These are phyloP conservation scores for Sutorius eximius DNA, from an alignment of 1,284 basidiomycete species.

Conservation along the genomic window DNA sequence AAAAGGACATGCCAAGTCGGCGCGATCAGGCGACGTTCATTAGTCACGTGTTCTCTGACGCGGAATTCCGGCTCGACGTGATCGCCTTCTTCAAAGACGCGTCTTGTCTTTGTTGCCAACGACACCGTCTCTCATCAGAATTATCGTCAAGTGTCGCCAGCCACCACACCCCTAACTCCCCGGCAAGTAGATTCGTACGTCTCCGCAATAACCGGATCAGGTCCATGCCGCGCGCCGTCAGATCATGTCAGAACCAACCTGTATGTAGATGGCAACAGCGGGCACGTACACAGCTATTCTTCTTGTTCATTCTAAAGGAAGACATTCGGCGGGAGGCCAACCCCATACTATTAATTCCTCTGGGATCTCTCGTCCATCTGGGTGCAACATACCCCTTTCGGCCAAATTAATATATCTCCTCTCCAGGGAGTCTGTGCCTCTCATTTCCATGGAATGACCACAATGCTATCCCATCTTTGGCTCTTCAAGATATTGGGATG, in stretches of 20 bases:
- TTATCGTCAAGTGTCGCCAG: no score
- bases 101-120: no score
- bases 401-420: background rate
- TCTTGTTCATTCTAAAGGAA: background rate
- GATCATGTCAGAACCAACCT: background rate
- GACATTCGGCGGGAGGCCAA: background rate
- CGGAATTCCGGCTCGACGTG: no score
- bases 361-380: background rate
- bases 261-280: background rate
- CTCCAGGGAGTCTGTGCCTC: conserved; percentile 3
- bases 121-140: no score
- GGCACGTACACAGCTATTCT: conserved; percentile 2
- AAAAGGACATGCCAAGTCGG: no score
- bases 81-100: no score
- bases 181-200: background rate
- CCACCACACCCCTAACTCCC: background rate
- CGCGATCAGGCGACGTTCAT: no score
- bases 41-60: background rate
- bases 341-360: background rate
- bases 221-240: background rate
- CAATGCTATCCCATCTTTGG: conserved; percentile 7
- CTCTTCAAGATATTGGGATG: background rate
- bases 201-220: conserved; percentile 14
- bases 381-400: background rate
- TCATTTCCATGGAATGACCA: conserved; percentile 13